Conservation (phyloP, 495 filamentous ascomycete genomes). For the Daldinia grandis region DNA sequence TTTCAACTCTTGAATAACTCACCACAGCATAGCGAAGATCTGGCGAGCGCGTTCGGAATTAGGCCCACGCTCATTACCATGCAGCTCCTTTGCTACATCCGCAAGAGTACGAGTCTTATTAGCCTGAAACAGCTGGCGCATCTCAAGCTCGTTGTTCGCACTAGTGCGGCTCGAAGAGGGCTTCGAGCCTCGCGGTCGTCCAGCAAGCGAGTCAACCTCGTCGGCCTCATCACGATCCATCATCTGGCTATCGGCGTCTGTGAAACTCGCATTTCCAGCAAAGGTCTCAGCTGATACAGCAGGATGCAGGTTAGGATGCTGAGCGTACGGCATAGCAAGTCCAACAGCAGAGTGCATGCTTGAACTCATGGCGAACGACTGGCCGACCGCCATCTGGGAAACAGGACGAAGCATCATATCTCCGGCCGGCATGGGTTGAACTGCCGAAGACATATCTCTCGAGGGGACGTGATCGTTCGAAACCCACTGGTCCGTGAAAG, state of each 20-base stretch:
- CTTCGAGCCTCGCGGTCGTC: constrained; percentile 59
- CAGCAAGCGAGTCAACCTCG: constrained; percentile 64
- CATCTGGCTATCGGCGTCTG: constrained; percentile 72
- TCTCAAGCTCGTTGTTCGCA: constrained; percentile 88
- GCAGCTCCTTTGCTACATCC: constrained; percentile 82
- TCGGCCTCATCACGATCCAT: constrained; percentile 73
- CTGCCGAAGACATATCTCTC: constrained; percentile 47
- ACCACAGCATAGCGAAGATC: constrained; percentile 98
- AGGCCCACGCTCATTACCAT: constrained; percentile 68
- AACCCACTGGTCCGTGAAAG: constrained; percentile 64
- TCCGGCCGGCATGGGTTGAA: constrained; percentile 65
- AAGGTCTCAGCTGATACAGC: constrained; percentile 62
- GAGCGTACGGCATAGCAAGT: constrained; percentile 59
- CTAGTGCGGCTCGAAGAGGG: constrained; percentile 71
- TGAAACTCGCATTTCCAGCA: constrained; percentile 66
- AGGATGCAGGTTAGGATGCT: constrained; percentile 61
- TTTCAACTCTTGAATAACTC: constrained; percentile 41
- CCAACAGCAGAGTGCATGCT: constrained; percentile 61
- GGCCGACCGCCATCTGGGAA: constrained; percentile 63
- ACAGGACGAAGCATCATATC: constrained; percentile 71
- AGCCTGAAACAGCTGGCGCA: constrained; percentile 80
- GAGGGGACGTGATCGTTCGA: constrained; percentile 58
- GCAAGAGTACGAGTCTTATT: constrained; percentile 78
- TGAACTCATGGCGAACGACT: constrained; percentile 60
- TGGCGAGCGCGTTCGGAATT: constrained; percentile 95